Evolutionary conservation across 2,329 filamentous ascomycete genomes (phyloP).

Genomic region (Diaporthe citri): DNA sequence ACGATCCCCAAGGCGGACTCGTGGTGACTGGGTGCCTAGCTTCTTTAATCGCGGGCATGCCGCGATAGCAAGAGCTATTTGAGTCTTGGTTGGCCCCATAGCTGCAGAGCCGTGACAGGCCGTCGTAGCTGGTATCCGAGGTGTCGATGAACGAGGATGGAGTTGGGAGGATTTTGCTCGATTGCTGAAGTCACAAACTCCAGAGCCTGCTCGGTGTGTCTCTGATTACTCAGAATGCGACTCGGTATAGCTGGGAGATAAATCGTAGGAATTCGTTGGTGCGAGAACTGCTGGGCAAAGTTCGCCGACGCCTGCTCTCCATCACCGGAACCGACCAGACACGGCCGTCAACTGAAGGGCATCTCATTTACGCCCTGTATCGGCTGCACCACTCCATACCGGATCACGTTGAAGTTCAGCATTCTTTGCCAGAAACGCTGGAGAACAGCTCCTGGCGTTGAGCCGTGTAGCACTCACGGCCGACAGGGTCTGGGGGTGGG

Average conservation of each 20-base stretch:
- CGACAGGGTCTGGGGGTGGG: not conserved
- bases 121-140: not conserved
- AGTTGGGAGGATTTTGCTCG: not conserved
- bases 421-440: not conserved
- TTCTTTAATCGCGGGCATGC: slow-evolving; percentile 25
- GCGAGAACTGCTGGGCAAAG: not conserved
- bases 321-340: not conserved
- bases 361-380: not conserved
- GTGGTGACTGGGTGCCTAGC: slow-evolving; percentile 2
- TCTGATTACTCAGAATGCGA: not conserved
- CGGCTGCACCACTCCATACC: not conserved
- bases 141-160: not conserved
- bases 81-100: slow-evolving; percentile 17
- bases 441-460: slow-evolving; percentile 8
- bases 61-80: slow-evolving; percentile 15
- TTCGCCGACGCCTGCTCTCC: not conserved
- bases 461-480: not conserved
- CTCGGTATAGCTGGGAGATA: not conserved
- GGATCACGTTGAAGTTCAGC: not conserved
- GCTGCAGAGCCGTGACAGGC: slow-evolving; percentile 9
- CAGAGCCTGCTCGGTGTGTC: too few species aligned
- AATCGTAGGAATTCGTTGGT: not conserved
- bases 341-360: not conserved
- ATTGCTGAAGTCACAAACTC: not conserved
- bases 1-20: slow-evolving; percentile 32